Conservation (phyloP, 176 grass and related monocot genomes). For the Raddia distichophylla region DNA sequence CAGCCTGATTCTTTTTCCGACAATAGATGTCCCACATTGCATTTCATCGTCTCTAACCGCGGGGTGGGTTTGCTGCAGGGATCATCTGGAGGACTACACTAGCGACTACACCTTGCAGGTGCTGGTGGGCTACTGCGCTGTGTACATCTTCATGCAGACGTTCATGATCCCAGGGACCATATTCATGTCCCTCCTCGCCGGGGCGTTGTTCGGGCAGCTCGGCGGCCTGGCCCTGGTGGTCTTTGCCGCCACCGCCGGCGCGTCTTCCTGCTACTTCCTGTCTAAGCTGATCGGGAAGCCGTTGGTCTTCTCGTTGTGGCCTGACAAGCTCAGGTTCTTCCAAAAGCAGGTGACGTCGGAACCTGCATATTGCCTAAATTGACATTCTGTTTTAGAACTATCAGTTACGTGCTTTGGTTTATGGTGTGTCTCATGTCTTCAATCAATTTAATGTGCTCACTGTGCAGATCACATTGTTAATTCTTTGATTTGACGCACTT, state of each 20-base stretch:
- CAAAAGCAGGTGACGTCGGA: constrained; percentile 69
- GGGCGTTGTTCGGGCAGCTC: constrained; percentile 80
- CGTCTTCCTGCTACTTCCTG: constrained; percentile 95
- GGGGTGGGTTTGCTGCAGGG: constrained; percentile 57
- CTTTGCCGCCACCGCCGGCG: constrained; percentile 94
- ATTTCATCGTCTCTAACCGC: constrained; percentile 17
- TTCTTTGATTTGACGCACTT: constrained; percentile 6
- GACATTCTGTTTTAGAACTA: neutral
- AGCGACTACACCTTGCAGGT: constrained; percentile 97
- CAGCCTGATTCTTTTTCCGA: neutral
- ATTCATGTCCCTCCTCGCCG: constrained; percentile 95
- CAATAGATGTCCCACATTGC: neutral
- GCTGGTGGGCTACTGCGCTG: constrained; percentile 78
- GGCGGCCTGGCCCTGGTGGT: constrained; percentile 82
- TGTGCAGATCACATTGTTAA: neutral
- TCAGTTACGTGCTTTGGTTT: neutral
- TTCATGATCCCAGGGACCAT: constrained; percentile 98
- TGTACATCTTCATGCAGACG: constrained; percentile 99
- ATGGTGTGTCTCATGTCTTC: neutral
- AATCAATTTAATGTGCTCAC: neutral
- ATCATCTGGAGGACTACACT: constrained; percentile 88
- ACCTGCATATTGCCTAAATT: neutral
- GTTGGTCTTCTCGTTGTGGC: constrained; percentile 83
- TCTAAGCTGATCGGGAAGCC: constrained; percentile 88
- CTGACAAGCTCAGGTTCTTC: constrained; percentile 90